These are phyloP conservation scores for Xanthoconium separans DNA, from an alignment of 1,284 basidiomycete species.

Conservation along the genomic window DNA sequence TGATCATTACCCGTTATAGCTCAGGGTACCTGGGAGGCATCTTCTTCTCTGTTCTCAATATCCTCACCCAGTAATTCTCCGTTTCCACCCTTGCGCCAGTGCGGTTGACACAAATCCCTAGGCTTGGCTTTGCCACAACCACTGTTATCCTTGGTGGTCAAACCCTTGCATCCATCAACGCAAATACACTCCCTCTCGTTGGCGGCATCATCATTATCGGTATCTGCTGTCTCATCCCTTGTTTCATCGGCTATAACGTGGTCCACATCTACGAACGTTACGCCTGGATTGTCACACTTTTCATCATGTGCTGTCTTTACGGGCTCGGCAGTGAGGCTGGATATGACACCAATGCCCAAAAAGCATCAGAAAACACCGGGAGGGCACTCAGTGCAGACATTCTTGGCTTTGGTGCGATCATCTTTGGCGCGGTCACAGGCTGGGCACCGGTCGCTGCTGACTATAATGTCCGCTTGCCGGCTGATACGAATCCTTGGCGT, in stretches of 20 bases:
- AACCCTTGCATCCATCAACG: slow-evolving; percentile 43
- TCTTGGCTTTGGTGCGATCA: slow-evolving; percentile 56
- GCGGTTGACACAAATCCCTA: slow-evolving; percentile 15
- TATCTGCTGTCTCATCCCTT: slow-evolving; percentile 45
- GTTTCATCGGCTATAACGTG: slow-evolving; percentile 51
- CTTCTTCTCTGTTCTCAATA: slow-evolving; percentile 58
- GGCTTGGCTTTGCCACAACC: slow-evolving; percentile 46
- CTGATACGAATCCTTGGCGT: slow-evolving; percentile 41
- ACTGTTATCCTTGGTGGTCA: slow-evolving; percentile 50
- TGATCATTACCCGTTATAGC: slow-evolving; percentile 55
- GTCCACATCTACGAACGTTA: slow-evolving; percentile 62
- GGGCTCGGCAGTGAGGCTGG: slow-evolving; percentile 55
- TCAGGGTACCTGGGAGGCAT: slow-evolving; percentile 57
- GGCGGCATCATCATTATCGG: slow-evolving; percentile 47
- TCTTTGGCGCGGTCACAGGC: slow-evolving; percentile 54
- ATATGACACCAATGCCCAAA: slow-evolving; percentile 47
- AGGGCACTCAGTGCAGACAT: slow-evolving; percentile 45
- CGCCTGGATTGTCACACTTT: slow-evolving; percentile 56
- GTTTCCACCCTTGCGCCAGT: neutral
- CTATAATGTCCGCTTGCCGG: slow-evolving; percentile 55
- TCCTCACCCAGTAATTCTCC: slow-evolving; percentile 48
- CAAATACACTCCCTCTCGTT: slow-evolving; percentile 42
- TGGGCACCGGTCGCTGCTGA: slow-evolving; percentile 54
- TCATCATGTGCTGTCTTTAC: slow-evolving; percentile 57
- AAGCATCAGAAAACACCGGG: slow-evolving; percentile 45